Base-by-base conservation (phyloP, 345 rosid genomes). In the Pistacia vera region DNA sequence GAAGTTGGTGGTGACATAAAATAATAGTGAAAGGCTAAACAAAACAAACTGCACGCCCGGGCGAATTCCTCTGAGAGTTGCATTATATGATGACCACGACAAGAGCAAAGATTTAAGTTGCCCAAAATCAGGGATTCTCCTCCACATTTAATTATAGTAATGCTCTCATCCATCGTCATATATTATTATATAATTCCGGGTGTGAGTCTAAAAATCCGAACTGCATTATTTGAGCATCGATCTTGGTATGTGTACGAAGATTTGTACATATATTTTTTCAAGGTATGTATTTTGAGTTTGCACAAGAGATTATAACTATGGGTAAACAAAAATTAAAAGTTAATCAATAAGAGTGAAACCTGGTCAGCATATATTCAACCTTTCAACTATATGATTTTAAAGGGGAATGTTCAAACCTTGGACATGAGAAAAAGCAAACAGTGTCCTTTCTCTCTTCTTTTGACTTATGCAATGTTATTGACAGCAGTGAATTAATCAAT, bases 81-180 rank as follows among this genome's bases (percentile, higher is more conserved):
- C 11, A 18, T 67, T 76, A 82, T 79, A 49, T 67, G 68, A 35
- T 55, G 83, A 81, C 70, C 52, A 54, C 46, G 79, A 78, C 82
- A 63, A 70, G 63, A 68, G 64, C 75, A 68, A 38, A 44, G 62
- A 44, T 76, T 68, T 70, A 61, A 78, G 70, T 11, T 52, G 54
- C 59, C 54, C 25, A 55, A 57, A 70, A 44, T 51, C 62, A 64
- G 38, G 48, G 35, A 36, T 20, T 59, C 17, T 36, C 8, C 18
- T 33, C 36, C 51, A 22, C 48, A 20, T 66, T 55, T 72, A 8
- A 57, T 11, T 41, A 8, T 52, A 38, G 46, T 13, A 51, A 56
- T 48, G 33, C 41, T 59, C 14, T 38, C 55, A 38, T 30, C 57
- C 20, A 67, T 30, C 30, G 10, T 57, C 25, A 48, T 14, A 5